Percentiles rank a stretch among this genome's conserved stretches.
Evolutionary conservation across 805 yeast genomes (phyloP).

Genomic region (Pichia rugopelliculosa): DNA sequence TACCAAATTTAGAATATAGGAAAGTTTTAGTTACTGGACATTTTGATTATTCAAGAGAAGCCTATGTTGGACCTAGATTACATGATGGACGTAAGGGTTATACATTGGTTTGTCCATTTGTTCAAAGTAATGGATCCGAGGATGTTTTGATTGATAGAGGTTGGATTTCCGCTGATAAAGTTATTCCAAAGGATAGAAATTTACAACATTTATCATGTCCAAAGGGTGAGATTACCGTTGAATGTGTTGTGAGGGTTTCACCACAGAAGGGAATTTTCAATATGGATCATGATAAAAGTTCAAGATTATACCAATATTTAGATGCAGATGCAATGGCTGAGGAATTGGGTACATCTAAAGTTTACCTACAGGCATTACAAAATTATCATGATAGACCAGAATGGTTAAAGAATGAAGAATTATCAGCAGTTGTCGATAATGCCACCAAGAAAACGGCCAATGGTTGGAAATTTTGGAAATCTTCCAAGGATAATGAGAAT

Average conservation of each 20-base stretch:
- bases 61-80: constrained; percentile 86
- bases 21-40: constrained; percentile 69
- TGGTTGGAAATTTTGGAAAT: constrained; percentile 13
- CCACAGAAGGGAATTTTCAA: constrained; percentile 54
- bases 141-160: constrained; percentile 85
- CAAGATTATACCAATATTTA: constrained; percentile 67
- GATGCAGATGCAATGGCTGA: constrained; percentile 78
- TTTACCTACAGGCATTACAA: constrained; percentile 68
- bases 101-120: constrained; percentile 72
- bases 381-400: constrained; percentile 62
- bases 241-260: constrained; percentile 66
- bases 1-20: constrained; percentile 71
- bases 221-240: constrained; percentile 59
- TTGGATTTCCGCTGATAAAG: constrained; percentile 73
- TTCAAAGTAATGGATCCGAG: constrained; percentile 64
- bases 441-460: constrained; percentile 1
- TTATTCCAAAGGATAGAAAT: constrained; percentile 44
- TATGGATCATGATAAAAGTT: constrained; percentile 61
- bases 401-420: constrained; percentile 19
- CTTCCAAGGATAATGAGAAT: neutral
- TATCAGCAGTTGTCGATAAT: neutral
- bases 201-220: constrained; percentile 70
- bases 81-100: constrained; percentile 72
- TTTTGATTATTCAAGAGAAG: constrained; percentile 78
- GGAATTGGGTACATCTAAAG: constrained; percentile 57